Percentiles rank a stretch among this genome's conserved stretches.
Evolutionary conservation across 2,329 filamentous ascomycete genomes (phyloP).

Genomic region (Aschersonia sp.): DNA sequence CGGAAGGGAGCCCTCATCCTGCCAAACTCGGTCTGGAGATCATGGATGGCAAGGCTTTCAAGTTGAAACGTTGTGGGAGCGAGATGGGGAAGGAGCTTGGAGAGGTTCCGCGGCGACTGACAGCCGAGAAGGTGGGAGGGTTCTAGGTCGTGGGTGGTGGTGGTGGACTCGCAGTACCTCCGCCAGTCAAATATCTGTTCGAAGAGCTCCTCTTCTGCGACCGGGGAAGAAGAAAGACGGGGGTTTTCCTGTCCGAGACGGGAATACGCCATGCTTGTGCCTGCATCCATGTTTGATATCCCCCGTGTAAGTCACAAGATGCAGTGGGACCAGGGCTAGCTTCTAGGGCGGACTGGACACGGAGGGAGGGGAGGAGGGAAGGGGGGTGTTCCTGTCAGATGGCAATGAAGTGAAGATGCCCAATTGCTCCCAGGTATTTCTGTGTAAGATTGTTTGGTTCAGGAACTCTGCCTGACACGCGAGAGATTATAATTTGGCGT

Average conservation of each 20-base stretch:
- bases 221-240: constrained; percentile 19
- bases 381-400: constrained; percentile 15
- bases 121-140: constrained; percentile 14
- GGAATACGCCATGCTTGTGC: constrained; percentile 17
- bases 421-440: constrained; percentile 20
- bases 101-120: constrained; percentile 14
- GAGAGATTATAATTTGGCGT: constrained; percentile 24
- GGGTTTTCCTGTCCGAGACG: constrained; percentile 20
- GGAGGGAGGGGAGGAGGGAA: constrained; percentile 6
- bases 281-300: constrained; percentile 21
- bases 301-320: constrained; percentile 26
- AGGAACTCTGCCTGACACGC: constrained; percentile 21
- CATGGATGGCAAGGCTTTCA: constrained; percentile 15
- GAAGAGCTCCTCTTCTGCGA: constrained; percentile 19
- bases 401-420: constrained; percentile 24
- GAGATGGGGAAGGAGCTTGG: constrained; percentile 18
- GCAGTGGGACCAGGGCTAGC: constrained; percentile 25
- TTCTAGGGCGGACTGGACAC: constrained; percentile 20
- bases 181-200: constrained; percentile 22
- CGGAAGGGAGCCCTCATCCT: constrained; percentile 19
- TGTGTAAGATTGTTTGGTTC: constrained; percentile 24
- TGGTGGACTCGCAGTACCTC: constrained; percentile 16
- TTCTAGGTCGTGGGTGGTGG: constrained; percentile 12
- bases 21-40: constrained; percentile 14
- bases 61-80: constrained; percentile 17